Evolutionary conservation across 768 basidiomycete species (phyloP), one percentile per base, ranked within the genome.

Genomic region (Trametes cingulata): DNA sequence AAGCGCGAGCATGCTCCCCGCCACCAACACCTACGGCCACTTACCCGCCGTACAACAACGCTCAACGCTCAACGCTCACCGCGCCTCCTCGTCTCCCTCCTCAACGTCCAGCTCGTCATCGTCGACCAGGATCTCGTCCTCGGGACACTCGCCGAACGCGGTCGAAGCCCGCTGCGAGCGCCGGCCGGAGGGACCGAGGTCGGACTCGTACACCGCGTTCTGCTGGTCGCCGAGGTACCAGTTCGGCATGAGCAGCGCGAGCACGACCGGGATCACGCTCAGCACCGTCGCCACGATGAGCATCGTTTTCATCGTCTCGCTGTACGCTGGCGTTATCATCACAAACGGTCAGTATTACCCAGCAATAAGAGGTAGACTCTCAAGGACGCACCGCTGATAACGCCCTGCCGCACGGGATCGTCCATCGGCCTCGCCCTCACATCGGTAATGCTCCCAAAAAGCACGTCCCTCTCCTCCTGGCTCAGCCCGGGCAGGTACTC

Each of bases 191-290:
- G 24, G 35, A 3, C 15, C 37, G 36, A 7, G 20, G 56, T 62
- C 65, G 22, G 60, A 41, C 33, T 52, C 49, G 58, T 90, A 87
- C 12, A 87, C 80, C 0, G 88, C 86, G 69, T 90, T 91, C 72
- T 91, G 90, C 41, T 74, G 75, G 65, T 88, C 83, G 15, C 85
- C 84, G 51, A 93, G 83, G 60, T 82, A 79, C 79, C 84, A 86
- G 66, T 90, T 76, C 14, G 83, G 82, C 76, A 88, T 85, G 54
- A 83, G 46, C 17, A 58, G 40, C 52, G 62, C 49, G 41, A 63
- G 58, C n/a, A 52, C 35, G 42, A 63, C 41, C 37, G 62, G 58
- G 13, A 63, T 33, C 25, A 56, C 48, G 53, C 53, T 56, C 36
- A 60, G 42, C 36, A 37, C 48, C 48, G 62, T 63, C 49, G 58